Base-by-base conservation (phyloP, 805 yeast genomes). In the Candida cerambycidarum region DNA sequence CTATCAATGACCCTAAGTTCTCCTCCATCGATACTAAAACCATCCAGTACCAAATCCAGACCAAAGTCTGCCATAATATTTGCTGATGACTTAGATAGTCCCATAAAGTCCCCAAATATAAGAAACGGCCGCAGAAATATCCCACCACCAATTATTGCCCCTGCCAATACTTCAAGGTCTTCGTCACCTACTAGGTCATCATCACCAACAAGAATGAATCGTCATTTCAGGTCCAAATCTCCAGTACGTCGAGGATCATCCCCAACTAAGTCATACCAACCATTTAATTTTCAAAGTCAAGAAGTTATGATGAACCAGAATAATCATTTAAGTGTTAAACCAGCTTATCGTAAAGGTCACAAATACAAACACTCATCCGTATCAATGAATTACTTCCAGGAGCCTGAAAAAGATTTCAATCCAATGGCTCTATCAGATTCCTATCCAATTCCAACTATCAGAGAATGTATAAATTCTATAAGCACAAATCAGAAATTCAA, bases 291-390 rank as follows among this genome's bases (percentile, higher is more conserved):
- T 67, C 72, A 78, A 50, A 75, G 85, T 7, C 76, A 78, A 45
- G 75, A 68, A 47, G 47, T 64, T 24, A 60, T 65, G 54, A 54
- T 66, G 58, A 50, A 48, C 27, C 59, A 62, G 41, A 45, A 37
- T 28, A 51, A 40, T 16, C 51, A 59, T 23, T 62, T 67, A 10
- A 58, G 53, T 41, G 59, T 63, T 23, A 75, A 68, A 55, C 79
- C 89, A 1, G 81, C 85, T 0, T 87, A 82, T 54, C 82, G 99
- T 71, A 81, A 90, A 53, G 99, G 99, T 5, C 99, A 92, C 63
- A 78, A 92, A 53, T 92, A 92, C 60, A 92, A 92, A 60, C 98
- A 92, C 62, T 89, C 97, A 2, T 89, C 97, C 7, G 96, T 92
- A 5, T 89, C 96, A 4, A 85, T 92, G 93, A 90, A 92, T 61